A percentile compares a stretch with the other conserved stretches of the same genome.
phyloP scores from a whole-genome alignment of 768 basidiomycete genomes.

The Suillus paluster region DNA sequence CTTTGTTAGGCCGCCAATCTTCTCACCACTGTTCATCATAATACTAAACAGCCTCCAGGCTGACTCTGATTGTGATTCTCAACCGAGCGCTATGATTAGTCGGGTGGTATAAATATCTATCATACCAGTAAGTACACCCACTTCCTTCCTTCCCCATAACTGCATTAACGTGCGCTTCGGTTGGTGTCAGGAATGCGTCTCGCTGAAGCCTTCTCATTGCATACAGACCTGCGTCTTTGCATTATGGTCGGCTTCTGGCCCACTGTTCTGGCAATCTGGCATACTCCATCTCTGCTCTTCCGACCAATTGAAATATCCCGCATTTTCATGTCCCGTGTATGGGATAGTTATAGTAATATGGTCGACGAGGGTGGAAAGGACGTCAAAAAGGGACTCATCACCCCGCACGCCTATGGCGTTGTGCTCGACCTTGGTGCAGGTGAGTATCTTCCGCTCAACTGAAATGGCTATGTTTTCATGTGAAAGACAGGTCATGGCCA shows the following conservation, averaged over 20 bases:
- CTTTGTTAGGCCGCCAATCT: no score
- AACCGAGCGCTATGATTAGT: not conserved
- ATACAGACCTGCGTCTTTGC: slow-evolving; percentile 46
- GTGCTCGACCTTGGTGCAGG: slow-evolving; percentile 76
- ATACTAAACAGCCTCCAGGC: not conserved
- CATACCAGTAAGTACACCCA: no score
- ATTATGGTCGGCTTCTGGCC: slow-evolving; percentile 44
- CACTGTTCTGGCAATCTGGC: slow-evolving; percentile 48
- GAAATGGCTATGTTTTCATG: not conserved
- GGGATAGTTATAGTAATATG: slow-evolving; percentile 52
- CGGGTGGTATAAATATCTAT: no score
- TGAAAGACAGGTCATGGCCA: slow-evolving; percentile 62
- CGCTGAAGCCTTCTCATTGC: not conserved
- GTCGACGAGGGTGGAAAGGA: slow-evolving; percentile 47
- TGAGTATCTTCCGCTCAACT: slow-evolving; percentile 25
- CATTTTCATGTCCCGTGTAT: slow-evolving; percentile 63
- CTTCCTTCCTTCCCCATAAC: not conserved
- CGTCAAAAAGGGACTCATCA: slow-evolving; percentile 53
- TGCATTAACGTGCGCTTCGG: not conserved
- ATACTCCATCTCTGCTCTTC: slow-evolving; percentile 49
- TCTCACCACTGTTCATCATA: not conserved
- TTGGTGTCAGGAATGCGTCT: not conserved
- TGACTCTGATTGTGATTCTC: not conserved
- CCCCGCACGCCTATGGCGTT: slow-evolving; percentile 56
- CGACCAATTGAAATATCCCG: slow-evolving; percentile 50